Conservation (phyloP, 768 basidiomycete genomes). For the Collybiopsis luxurians region DNA sequence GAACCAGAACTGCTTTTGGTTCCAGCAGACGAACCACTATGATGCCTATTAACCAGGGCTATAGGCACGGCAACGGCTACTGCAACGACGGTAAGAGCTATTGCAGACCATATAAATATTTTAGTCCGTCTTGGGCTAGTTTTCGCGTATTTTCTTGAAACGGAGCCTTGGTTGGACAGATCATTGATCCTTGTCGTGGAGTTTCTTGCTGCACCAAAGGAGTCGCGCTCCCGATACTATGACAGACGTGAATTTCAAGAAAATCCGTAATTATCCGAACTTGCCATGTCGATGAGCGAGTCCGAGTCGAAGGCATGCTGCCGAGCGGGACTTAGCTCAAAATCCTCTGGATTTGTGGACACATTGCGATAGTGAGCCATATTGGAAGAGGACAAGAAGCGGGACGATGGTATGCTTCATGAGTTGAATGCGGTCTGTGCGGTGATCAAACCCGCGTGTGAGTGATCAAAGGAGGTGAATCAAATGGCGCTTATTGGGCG, state of each 20-base stretch:
- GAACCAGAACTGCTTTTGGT: slow-evolving; percentile 16
- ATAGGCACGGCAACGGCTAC: slow-evolving; percentile 38
- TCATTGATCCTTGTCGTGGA: neutral
- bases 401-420: too few relatives aligned
- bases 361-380: slow-evolving; percentile 14
- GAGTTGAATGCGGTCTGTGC: too few relatives aligned
- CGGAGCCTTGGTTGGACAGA: too few relatives aligned
- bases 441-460: too few relatives aligned
- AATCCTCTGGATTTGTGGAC: slow-evolving; percentile 10
- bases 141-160: too few relatives aligned
- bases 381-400: neutral
- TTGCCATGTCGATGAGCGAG: slow-evolving; percentile 17
- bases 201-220: too few relatives aligned
- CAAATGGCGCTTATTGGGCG: too few relatives aligned
- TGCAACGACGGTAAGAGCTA: slow-evolving; percentile 27
- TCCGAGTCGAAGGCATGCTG: slow-evolving; percentile 12
- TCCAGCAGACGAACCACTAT: slow-evolving; percentile 6
- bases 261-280: neutral
- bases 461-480: too few relatives aligned
- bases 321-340: slow-evolving; percentile 11
- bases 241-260: neutral
- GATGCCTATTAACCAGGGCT: slow-evolving; percentile 19
- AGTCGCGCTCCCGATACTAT: neutral
- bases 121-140: slow-evolving; percentile 13
- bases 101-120: slow-evolving; percentile 22